Percentiles rank a stretch among this genome's conserved stretches.
Conservation (phyloP, 2,329 filamentous ascomycete species). For the Botryotinia convoluta region DNA sequence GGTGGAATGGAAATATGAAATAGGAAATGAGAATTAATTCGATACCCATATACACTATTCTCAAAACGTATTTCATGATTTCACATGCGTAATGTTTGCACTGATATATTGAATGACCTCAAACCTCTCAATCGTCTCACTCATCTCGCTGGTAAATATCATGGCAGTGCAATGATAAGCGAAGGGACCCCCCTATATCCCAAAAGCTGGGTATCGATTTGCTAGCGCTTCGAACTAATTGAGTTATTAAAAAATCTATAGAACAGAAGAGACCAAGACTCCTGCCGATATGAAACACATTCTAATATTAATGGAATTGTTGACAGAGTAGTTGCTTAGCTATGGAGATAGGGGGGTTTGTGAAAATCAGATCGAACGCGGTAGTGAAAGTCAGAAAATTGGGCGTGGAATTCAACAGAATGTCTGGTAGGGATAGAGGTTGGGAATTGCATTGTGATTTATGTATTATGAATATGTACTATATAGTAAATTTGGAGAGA, state of each 20-base stretch:
- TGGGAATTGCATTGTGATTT: not conserved
- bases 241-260: not conserved
- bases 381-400: not conserved
- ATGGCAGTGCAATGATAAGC: not conserved
- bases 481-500: not conserved
- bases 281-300: not conserved
- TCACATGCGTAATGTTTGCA: not conserved
- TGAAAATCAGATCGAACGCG: not conserved
- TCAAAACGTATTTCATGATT: not conserved
- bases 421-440: not conserved
- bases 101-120: not conserved
- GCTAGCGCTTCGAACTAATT: not conserved
- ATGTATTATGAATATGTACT: not conserved
- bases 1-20: not conserved
- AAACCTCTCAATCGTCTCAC: not conserved
- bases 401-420: not conserved
- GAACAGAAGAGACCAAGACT: not conserved
- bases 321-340: not conserved
- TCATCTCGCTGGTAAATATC: not conserved
- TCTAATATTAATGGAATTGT: not conserved
- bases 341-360: not conserved
- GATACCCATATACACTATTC: not conserved
- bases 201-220: not conserved
- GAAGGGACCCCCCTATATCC: not conserved
- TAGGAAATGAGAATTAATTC: not conserved